These are phyloP conservation scores for Kluyveromyces marxianus DNA, from an alignment of 1,139 yeast species.

Conservation along the genomic window DNA sequence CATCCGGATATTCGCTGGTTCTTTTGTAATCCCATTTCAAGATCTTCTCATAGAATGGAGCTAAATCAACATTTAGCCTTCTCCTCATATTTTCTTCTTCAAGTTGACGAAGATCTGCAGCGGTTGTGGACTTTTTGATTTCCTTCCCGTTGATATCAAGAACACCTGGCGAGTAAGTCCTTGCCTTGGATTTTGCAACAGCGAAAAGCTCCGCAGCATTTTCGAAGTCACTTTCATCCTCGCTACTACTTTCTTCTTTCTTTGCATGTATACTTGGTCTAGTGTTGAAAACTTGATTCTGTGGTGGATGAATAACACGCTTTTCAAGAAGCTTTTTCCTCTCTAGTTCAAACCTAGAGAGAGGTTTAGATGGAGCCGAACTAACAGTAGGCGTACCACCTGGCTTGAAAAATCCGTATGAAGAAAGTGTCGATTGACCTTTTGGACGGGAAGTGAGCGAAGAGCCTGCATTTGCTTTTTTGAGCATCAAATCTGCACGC, in stretches of 20 bases:
- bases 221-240: constrained; percentile 32
- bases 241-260: constrained; percentile 25
- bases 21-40: constrained; percentile 72
- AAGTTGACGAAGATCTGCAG: constrained; percentile 39
- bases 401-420: constrained; percentile 35
- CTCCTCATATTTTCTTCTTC: constrained; percentile 76
- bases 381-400: constrained; percentile 29
- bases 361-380: constrained; percentile 34
- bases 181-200: constrained; percentile 23
- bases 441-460: constrained; percentile 26
- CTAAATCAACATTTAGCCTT: constrained; percentile 70
- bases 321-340: constrained; percentile 30
- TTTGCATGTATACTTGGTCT: constrained; percentile 20
- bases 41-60: constrained; percentile 63
- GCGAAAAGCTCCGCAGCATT: constrained; percentile 32
- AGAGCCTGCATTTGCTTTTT: constrained; percentile 22
- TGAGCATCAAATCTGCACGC: constrained; percentile 24
- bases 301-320: constrained; percentile 49
- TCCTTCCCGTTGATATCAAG: constrained; percentile 28
- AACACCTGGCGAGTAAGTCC: constrained; percentile 26
- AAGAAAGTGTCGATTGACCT: constrained; percentile 44
- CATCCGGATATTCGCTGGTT: constrained; percentile 50
- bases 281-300: constrained; percentile 77
- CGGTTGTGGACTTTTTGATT: constrained; percentile 17
- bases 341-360: constrained; percentile 32